Percentiles rank a stretch among this genome's conserved stretches.
Conservation (phyloP, 306 rosid species). For the Trichosanthes cucumerina region DNA sequence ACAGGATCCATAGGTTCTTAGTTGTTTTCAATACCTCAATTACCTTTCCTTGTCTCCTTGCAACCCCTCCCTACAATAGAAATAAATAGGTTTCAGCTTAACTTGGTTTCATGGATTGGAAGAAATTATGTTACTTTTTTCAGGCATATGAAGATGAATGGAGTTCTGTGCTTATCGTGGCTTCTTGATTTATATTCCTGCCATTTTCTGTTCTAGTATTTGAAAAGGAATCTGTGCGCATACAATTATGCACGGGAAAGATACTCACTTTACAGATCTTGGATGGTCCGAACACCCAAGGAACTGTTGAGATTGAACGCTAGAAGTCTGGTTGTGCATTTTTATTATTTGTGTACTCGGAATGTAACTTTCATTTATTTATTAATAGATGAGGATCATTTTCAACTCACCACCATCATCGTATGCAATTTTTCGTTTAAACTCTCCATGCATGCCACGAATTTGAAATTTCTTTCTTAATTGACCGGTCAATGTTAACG, state of each 20-base stretch:
- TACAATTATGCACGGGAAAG: neutral
- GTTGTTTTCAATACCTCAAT: neutral
- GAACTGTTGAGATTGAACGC: neutral
- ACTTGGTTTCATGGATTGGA: constrained; percentile 6
- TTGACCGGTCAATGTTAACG: neutral
- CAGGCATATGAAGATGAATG: neutral
- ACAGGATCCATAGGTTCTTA: neutral
- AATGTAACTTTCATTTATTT: neutral
- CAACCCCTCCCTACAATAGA: neutral
- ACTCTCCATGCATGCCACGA: neutral
- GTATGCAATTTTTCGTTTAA: neutral
- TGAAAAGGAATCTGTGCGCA: neutral
- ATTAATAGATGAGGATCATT: neutral
- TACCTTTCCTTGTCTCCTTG: neutral
- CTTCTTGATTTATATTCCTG: neutral
- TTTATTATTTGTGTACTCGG: neutral
- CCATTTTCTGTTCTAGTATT: neutral
- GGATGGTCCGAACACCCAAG: neutral
- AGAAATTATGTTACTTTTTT: neutral
- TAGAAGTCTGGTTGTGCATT: neutral
- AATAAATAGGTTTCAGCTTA: constrained; percentile 1
- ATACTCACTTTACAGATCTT: neutral
- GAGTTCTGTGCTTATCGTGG: neutral
- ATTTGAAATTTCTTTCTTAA: neutral
- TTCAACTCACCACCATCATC: neutral